Evolutionary conservation across 73 alveolate genomes (phyloP), one percentile per base, ranked within the genome.

Genomic region (Paramecium biaurelia): DNA sequence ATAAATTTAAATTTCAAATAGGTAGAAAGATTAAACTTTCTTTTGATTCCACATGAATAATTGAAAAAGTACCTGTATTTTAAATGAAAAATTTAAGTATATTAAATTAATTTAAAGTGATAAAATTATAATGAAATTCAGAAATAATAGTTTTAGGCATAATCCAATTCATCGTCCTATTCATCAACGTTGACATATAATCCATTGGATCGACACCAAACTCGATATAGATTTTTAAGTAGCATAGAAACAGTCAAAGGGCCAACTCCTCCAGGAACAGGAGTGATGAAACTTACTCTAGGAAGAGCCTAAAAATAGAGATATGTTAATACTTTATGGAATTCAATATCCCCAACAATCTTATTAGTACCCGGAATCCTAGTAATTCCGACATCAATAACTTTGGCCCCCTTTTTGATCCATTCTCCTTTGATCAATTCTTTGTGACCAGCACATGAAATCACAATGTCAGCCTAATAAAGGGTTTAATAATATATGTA

Each of bases 201-300:
- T 12, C 67, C 86, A 72, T 72, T 72, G 9, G 56, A 35, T 72
- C 58, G 18, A 38, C 86, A 72, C 86, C 86, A 72, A 11, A 72
- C 86, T 20, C 86, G 20, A 20, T 72, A 72, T 0, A 72, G 58
- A 72, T 72, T 72, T 89, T 87, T 93, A 94, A 79, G 21, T 4
- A 95, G 93, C 98, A 95, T 95, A 1, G 98, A 93, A 8, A 95
- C 94, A n/a, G 98, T 95, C 96, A 95, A 93, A 2, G 98, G 98
- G 12, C 98, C 98, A 20, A 95, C 96, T 10, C 98, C 98, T 23
- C 98, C 98, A 21, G 98, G 98, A 10, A 95, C 98, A 2, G 98
- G 98, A 15, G 98, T 95, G 10, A 95, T 92, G 63, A 74, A 79
- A 35, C 94, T 72, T 18, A 94, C 96, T 34, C 58, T 86, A 24